Evolutionary conservation across 192 early-diverging fungal genomes (phyloP), one percentile per base, ranked within the genome.

Genomic region (Geranomyces variabilis): DNA sequence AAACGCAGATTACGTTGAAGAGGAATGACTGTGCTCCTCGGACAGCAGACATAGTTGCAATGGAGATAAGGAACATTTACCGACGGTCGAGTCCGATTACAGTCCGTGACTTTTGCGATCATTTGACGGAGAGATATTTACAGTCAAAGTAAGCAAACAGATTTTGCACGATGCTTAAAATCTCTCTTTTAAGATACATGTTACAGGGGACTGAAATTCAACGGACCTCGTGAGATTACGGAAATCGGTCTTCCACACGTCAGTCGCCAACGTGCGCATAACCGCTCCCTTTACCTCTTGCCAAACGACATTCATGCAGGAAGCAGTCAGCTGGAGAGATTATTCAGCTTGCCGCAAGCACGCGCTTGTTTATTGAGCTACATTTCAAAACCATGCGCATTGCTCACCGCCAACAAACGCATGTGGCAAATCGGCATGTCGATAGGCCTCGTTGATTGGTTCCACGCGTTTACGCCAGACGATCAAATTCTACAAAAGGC

Each of bases 341-440:
- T 55, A 24, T 28, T 55, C 26, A 6, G 26, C 21, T n/a, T 55
- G 51, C 51, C 51, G 19, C 26, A 28, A n/a, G 6, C 51, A 55
- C 19, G 51, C 19, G 51, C 51, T 28, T n/a, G 21, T 28, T 28
- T 55, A n/a, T 55, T 55, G 15, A 55, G 26, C 21, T 55, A 55
- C 51, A 28, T 55, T 55, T 3, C 19, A 24, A n/a, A 55, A 55
- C 51, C 51, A 55, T n/a, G 51, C 19, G 21, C 51, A 3, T 28
- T 55, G 51, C 14, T 4, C 26, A n/a, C 21, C 51, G 26, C 51
- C 51, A 55, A 28, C 26, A n/a, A 28, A 28, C 51, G 26, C 51
- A 55, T 55, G 51, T 55, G 51, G 51, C 19, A 55, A 28, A 28
- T 55, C 51, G 51, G 51, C 19, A 55, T 55, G 51, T 55, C 51